Percentiles rank a stretch among this genome's conserved stretches.
Evolutionary conservation across 495 filamentous ascomycete genomes (phyloP).

Genomic region (Penicillium longicatenatum): DNA sequence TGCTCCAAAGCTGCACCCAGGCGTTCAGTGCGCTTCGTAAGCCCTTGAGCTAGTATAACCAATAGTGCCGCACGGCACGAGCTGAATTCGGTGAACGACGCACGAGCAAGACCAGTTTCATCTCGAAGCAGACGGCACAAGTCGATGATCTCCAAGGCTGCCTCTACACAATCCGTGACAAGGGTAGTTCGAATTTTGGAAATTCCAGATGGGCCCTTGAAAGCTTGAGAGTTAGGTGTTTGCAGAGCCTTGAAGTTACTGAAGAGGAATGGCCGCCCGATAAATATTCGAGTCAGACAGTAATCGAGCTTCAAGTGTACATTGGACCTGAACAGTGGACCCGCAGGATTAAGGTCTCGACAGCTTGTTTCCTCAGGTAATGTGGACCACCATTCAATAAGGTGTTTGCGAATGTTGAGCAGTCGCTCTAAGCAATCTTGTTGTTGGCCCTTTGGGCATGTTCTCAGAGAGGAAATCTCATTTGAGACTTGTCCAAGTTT

Average conservation of each 20-base stretch:
- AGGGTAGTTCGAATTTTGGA: conserved; percentile 45
- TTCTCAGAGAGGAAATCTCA: conserved; percentile 45
- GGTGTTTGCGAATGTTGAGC: conserved; percentile 41
- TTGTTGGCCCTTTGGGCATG: conserved; percentile 42
- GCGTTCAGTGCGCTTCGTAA: conserved; percentile 51
- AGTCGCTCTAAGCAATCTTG: conserved; percentile 48
- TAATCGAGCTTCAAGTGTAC: conserved; percentile 54
- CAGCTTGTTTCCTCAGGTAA: conserved; percentile 47
- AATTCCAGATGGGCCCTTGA: conserved; percentile 37
- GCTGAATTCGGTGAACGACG: conserved; percentile 55
- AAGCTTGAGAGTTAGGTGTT: conserved; percentile 16
- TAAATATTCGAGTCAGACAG: conserved; percentile 49
- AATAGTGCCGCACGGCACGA: conserved; percentile 53
- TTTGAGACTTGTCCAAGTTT: conserved; percentile 47
- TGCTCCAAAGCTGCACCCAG: conserved; percentile 48
- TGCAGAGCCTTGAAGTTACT: conserved; percentile 42
- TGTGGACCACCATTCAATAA: conserved; percentile 53
- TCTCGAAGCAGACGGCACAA: conserved; percentile 50
- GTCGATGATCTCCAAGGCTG: conserved; percentile 52
- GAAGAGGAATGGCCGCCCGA: conserved; percentile 53
- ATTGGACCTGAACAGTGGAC: conserved; percentile 48
- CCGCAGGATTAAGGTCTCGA: conserved; percentile 40
- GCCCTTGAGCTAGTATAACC: conserved; percentile 50
- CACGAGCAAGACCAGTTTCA: conserved; percentile 50
- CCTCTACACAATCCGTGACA: conserved; percentile 51